phyloP scores from a whole-genome alignment of 2,329 filamentous ascomycete species.

The Rhynchosporium graminicola region DNA sequence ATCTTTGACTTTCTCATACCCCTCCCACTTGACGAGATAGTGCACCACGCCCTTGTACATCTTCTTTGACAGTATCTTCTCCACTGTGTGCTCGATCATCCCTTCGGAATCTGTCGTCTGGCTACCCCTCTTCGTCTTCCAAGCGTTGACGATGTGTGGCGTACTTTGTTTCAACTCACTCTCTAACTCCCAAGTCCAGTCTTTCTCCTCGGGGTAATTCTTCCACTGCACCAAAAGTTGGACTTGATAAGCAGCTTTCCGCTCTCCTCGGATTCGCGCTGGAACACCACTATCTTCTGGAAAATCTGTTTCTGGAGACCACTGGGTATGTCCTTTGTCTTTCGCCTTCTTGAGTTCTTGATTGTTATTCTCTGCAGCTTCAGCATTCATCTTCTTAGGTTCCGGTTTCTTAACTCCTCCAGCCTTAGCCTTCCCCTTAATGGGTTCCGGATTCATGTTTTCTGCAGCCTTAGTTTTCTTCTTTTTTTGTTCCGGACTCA shows the following conservation, averaged over 20 bases:
- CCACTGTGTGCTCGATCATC: constrained; percentile 16
- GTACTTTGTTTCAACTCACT: constrained; percentile 15
- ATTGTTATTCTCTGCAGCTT: too few species aligned
- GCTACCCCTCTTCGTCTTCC: constrained; percentile 16
- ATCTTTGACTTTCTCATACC: constrained; percentile 25
- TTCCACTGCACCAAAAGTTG: constrained; percentile 30
- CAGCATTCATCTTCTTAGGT: too few species aligned
- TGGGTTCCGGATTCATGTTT: too few species aligned
- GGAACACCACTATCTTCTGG: constrained; percentile 9
- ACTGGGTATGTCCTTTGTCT: too few species aligned
- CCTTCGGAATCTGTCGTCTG: background rate
- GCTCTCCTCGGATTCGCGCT: constrained; percentile 21
- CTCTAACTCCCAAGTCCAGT: constrained; percentile 30
- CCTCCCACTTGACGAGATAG: constrained; percentile 31
- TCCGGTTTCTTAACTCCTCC: too few species aligned
- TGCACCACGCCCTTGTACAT: constrained; percentile 22
- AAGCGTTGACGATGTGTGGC: constrained; percentile 24
- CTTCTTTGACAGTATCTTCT: constrained; percentile 26
- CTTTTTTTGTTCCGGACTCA: too few species aligned
- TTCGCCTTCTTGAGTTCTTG: too few species aligned
- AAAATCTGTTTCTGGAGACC: constrained; percentile 1
- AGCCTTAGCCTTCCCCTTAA: too few species aligned
- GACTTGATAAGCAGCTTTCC: constrained; percentile 14
- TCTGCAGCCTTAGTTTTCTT: too few species aligned
- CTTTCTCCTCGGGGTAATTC: constrained; percentile 25